Evolutionary conservation across 345 rosid genomes (phyloP), one percentile per base, ranked within the genome.

Genomic region (Orychophragmus violaceus): DNA sequence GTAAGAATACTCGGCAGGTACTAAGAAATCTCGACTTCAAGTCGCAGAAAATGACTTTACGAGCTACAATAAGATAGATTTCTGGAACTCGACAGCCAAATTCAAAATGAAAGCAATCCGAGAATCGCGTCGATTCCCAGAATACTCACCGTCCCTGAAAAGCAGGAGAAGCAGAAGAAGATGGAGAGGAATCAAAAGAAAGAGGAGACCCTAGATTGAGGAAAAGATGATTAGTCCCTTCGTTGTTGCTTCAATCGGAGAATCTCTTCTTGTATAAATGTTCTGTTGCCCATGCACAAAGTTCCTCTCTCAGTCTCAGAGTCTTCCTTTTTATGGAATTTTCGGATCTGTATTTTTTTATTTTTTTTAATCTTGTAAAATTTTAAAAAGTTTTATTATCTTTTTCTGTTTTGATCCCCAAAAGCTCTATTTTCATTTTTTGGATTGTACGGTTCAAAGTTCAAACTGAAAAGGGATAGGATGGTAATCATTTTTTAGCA

Each of bases 261-360:
- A 39, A 17, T 27, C 3, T 30, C 48, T 8, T 42, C 49, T 18
- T 18, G 28, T 42, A 35, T n/a, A 66, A 74, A 66, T 51, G 72
- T 27, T 67, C 3, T 19, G 44, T 54, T 42, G 42, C 44, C 77
- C 77, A 74, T 74, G 77, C 77, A 74, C 68, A 54, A 64, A 54
- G 57, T 8, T 61, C 63, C 44, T 41, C 35, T 24, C 19, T 33
- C 60, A 50, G 48, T 33, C 25, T 53, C 37, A 1, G 21, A 48
- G 33, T 71, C 64, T 63, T 35, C 14, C 8, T 33, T 42, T 21
- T 56, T 58, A 8, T 28, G 24, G 19, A 57, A 41, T 58, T 73
- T 57, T 66, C 32, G 49, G 55, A 73, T 72, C 71, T 72, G 57
- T 61, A 11, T 70, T 51, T 27, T 9, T 37, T 10, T 16, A 11